Percentiles rank a stretch among this genome's conserved stretches.
These are phyloP conservation scores for Tulasnella sp. DNA, from an alignment of 768 basidiomycete genomes.

Conservation along the genomic window DNA sequence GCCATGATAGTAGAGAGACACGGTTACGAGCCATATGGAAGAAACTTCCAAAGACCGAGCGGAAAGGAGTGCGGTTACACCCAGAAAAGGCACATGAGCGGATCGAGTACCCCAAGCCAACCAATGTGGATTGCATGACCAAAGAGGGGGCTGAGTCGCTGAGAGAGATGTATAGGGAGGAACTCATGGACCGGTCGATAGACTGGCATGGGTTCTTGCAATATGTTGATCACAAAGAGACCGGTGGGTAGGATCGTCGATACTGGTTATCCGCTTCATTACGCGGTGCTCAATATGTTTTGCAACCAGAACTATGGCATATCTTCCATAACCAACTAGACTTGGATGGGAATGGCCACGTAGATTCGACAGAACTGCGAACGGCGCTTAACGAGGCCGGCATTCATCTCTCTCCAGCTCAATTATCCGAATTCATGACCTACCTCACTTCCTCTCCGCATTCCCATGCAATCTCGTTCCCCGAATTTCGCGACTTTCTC, in stretches of 20 bases:
- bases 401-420: conserved; percentile 55
- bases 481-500: conserved; percentile 83
- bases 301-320: conserved; percentile 75
- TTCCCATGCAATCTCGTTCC: conserved; percentile 62
- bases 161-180: conserved; percentile 63
- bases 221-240: conserved; percentile 74
- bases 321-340: conserved; percentile 88
- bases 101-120: conserved; percentile 13
- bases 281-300: neutral
- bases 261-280: neutral
- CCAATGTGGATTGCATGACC: conserved; percentile 29
- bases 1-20: conserved; percentile 47
- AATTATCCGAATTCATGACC: conserved; percentile 72
- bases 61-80: conserved; percentile 20
- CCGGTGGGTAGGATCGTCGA: conserved; percentile 39
- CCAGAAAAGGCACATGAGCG: conserved; percentile 22
- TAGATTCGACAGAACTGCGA: conserved; percentile 56
- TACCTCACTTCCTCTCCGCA: conserved; percentile 63
- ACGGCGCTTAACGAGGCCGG: conserved; percentile 63
- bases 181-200: conserved; percentile 43
- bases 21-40: conserved; percentile 56
- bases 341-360: conserved; percentile 73
- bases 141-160: conserved; percentile 50
- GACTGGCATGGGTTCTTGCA: conserved; percentile 61
- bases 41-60: conserved; percentile 35